These are phyloP conservation scores for Pestalotiopsis sp. DNA, from an alignment of 2,329 filamentous ascomycete species.

Conservation along the genomic window DNA sequence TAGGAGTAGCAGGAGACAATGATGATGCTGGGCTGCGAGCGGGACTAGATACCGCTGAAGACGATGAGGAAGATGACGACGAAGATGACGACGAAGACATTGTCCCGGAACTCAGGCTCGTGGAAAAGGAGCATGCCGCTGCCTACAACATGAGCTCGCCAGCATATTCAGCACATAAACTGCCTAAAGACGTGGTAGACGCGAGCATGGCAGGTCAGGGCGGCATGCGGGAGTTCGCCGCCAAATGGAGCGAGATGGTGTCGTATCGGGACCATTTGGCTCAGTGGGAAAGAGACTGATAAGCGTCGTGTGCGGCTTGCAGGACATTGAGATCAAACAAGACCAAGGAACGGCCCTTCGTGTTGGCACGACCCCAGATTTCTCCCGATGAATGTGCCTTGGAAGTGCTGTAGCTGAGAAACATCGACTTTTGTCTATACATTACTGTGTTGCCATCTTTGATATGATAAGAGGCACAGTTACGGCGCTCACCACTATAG, in stretches of 20 bases:
- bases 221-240: slow-evolving; percentile 79
- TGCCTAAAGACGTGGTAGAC: slow-evolving; percentile 89
- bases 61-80: slow-evolving; percentile 36
- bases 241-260: slow-evolving; percentile 68
- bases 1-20: slow-evolving; percentile 50
- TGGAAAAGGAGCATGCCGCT: slow-evolving; percentile 83
- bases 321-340: too few relatives aligned
- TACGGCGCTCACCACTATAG: too few relatives aligned
- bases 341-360: too few relatives aligned
- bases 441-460: too few relatives aligned
- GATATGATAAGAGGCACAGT: too few relatives aligned
- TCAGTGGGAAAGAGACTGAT: slow-evolving; percentile 28
- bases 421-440: too few relatives aligned
- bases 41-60: slow-evolving; percentile 32
- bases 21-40: slow-evolving; percentile 40
- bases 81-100: slow-evolving; percentile 60
- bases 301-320: background rate
- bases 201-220: slow-evolving; percentile 70
- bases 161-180: slow-evolving; percentile 92
- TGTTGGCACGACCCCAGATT: too few relatives aligned
- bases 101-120: slow-evolving; percentile 78
- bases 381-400: too few relatives aligned
- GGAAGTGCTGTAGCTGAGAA: too few relatives aligned
- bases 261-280: slow-evolving; percentile 31
- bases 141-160: slow-evolving; percentile 84